These are phyloP conservation scores for Pseudoneurospora amorphoporcata DNA, from an alignment of 495 filamentous ascomycete species.

Conservation along the genomic window DNA sequence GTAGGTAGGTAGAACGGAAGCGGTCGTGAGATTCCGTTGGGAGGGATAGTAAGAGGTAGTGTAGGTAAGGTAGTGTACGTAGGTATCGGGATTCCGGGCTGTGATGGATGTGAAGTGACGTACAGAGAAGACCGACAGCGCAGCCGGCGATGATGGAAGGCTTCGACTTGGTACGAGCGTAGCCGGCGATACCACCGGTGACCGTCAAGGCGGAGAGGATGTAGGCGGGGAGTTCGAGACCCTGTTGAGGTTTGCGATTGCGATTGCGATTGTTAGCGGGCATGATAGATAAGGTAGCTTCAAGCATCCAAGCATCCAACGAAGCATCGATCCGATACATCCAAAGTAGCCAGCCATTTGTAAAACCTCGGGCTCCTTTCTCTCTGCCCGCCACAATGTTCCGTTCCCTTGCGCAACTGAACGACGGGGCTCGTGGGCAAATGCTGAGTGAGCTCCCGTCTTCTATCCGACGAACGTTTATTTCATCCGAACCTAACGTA, in stretches of 20 bases:
- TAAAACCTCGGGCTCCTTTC: neutral
- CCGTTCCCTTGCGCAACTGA: neutral
- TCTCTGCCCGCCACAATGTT: neutral
- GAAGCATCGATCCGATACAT: too few species aligned
- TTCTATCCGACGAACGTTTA: too few species aligned
- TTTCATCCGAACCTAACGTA: neutral
- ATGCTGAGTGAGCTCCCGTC: too few species aligned
- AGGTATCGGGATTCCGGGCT: neutral
- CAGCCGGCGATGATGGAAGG: conserved; percentile 77
- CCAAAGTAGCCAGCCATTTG: neutral
- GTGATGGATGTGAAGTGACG: conserved; percentile 7
- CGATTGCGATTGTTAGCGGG: neutral
- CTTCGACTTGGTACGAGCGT: conserved; percentile 65
- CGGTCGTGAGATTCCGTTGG: too few species aligned
- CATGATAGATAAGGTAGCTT: too few species aligned
- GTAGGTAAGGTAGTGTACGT: neutral
- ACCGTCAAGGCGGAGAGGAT: conserved; percentile 75
- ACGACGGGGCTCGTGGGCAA: neutral
- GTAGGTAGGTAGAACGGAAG: too few species aligned
- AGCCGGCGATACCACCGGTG: conserved; percentile 78
- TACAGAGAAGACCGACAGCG: conserved; percentile 59
- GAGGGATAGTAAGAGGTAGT: neutral
- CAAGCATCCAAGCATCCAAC: neutral
- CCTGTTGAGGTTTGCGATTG: conserved; percentile 6
- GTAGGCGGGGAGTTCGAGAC: conserved; percentile 44